These are phyloP conservation scores for Cucumis cinereus DNA, from an alignment of 306 rosid species.

Conservation along the genomic window DNA sequence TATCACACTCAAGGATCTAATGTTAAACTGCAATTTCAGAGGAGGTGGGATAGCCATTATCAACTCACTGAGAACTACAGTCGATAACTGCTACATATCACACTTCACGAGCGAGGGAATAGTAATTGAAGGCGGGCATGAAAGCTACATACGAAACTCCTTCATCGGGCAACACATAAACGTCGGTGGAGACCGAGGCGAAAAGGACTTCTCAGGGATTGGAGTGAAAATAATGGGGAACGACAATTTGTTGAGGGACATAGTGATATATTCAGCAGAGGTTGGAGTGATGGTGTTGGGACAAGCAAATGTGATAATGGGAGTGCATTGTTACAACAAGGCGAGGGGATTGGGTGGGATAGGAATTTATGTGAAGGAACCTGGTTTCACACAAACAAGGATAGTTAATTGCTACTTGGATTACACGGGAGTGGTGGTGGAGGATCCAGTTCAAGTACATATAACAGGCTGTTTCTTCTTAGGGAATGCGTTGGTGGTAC, in stretches of 20 bases:
- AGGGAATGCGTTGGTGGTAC: conserved; percentile 22
- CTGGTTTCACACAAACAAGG: conserved; percentile 31
- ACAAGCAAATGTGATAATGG: conserved; percentile 26
- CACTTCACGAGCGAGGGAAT: conserved; percentile 22
- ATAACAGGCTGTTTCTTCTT: conserved; percentile 25
- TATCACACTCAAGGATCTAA: conserved; percentile 30
- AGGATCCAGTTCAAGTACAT: conserved; percentile 32
- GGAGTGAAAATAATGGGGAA: conserved; percentile 28
- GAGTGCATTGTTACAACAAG: conserved; percentile 35
- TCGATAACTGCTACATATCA: conserved; percentile 33
- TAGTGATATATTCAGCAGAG: conserved; percentile 26
- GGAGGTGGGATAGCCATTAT: conserved; percentile 31
- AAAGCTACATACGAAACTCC: conserved; percentile 22
- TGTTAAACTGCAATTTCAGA: conserved; percentile 25
- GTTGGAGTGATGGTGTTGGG: conserved; percentile 27
- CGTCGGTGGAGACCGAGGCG: conserved; percentile 19
- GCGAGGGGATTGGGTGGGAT: conserved; percentile 25
- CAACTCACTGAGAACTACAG: conserved; percentile 21
- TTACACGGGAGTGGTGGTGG: conserved; percentile 27
- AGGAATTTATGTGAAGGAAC: conserved; percentile 20
- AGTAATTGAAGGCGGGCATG: conserved; percentile 22
- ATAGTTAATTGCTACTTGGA: conserved; percentile 24
- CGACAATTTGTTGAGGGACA: conserved; percentile 21
- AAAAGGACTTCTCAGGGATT: conserved; percentile 22
- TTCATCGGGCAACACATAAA: conserved; percentile 32